Conservation (phyloP, 768 basidiomycete species). For the Calocybe indica region DNA sequence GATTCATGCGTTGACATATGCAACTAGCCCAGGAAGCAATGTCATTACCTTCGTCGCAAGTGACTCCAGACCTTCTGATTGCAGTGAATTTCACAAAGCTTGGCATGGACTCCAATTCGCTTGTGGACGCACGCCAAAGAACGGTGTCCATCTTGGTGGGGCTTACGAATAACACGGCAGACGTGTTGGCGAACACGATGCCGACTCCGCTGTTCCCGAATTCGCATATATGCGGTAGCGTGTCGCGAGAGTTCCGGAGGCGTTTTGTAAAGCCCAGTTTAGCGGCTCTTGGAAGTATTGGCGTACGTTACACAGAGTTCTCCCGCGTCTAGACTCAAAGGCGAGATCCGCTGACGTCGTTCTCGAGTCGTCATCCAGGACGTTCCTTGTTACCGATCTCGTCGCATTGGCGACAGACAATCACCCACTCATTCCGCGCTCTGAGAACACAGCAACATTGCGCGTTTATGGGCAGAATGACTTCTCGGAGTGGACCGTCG, state of each 20-base stretch:
- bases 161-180: constrained; percentile 6
- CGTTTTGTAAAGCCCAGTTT: constrained; percentile 2
- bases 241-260: constrained; percentile 4
- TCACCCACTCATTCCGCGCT: constrained; percentile 3
- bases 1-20: neutral
- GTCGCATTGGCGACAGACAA: constrained; percentile 8
- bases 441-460: constrained; percentile 8
- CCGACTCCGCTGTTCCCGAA: constrained; percentile 12
- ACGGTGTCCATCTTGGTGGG: constrained; percentile 7
- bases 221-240: constrained; percentile 9
- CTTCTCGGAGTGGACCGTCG: constrained; percentile 8
- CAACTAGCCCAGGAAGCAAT: neutral
- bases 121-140: constrained; percentile 1
- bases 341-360: neutral
- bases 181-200: constrained; percentile 6
- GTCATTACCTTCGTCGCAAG: neutral
- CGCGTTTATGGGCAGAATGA: constrained; percentile 7
- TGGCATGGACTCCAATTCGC: neutral
- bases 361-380: constrained; percentile 6
- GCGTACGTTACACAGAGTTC: constrained; percentile 1
- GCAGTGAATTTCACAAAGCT: constrained; percentile 12
- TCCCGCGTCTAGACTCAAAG: neutral
- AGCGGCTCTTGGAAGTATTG: constrained; percentile 9
- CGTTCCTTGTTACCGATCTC: constrained; percentile 8
- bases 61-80: constrained; percentile 12